These are phyloP conservation scores for Solanum etuberosum DNA, from an alignment of 257 asterid species.

Conservation along the genomic window DNA sequence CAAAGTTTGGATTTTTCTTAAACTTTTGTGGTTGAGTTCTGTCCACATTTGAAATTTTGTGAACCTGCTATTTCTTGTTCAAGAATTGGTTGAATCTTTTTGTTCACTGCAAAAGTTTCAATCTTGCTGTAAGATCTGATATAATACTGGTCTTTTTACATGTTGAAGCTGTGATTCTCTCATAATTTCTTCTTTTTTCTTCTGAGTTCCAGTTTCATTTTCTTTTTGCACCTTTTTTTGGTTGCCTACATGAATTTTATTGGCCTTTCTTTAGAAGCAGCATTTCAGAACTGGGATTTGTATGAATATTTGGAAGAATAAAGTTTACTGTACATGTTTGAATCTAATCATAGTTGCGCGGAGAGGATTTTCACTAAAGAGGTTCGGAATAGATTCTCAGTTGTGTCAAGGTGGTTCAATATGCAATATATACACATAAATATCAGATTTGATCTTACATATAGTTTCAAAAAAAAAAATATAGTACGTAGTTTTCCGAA, in stretches of 20 bases:
- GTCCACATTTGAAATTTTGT: background rate
- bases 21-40: background rate
- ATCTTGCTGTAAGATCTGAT: constrained; percentile 4
- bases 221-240: background rate
- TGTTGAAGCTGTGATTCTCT: background rate
- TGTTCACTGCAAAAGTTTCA: background rate
- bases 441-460: background rate
- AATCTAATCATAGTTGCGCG: background rate
- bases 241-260: background rate
- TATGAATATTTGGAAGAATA: background rate
- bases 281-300: background rate
- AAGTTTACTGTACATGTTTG: background rate
- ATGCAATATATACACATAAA: background rate
- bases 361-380: background rate
- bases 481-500: background rate
- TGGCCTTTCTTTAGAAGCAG: background rate
- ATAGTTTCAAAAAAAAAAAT: no score
- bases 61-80: background rate
- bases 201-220: background rate
- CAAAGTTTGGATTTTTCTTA: background rate
- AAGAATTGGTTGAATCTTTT: background rate
- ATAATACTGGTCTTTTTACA: background rate
- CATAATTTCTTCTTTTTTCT: background rate
- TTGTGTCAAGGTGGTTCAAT: background rate
- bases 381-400: background rate